phyloP scores from a whole-genome alignment of 371 early-diverging fungal genomes.

The Mucor irregularis region DNA sequence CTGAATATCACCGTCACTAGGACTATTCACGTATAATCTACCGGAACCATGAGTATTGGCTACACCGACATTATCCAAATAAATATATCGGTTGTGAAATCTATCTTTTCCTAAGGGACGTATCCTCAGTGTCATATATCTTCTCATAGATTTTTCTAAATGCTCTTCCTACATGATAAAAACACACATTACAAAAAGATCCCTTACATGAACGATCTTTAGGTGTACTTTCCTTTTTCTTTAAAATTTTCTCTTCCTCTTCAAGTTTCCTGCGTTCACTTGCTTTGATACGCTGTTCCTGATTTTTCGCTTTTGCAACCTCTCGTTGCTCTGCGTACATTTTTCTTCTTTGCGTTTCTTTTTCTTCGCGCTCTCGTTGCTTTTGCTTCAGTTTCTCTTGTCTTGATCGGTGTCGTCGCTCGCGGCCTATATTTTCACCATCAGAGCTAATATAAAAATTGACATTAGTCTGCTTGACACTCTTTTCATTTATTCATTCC shows the following conservation, averaged over 20 bases:
- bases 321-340: constrained; percentile 46
- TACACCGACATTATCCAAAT: constrained; percentile 75
- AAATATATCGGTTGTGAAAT: constrained; percentile 84
- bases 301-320: constrained; percentile 44
- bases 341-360: constrained; percentile 43
- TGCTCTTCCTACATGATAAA: constrained; percentile 61
- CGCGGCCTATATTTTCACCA: constrained; percentile 5
- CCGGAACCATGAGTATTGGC: constrained; percentile 62
- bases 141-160: constrained; percentile 64
- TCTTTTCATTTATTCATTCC: too few relatives aligned
- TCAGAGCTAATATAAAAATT: constrained; percentile 13
- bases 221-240: constrained; percentile 46
- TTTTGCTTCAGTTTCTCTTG: constrained; percentile 55
- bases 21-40: constrained; percentile 64
- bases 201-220: too few relatives aligned
- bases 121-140: constrained; percentile 65
- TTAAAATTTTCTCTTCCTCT: constrained; percentile 50
- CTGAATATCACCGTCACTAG: constrained; percentile 53
- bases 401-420: constrained; percentile 43
- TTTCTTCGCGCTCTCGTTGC: constrained; percentile 50
- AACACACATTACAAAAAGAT: too few relatives aligned
- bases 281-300: constrained; percentile 47
- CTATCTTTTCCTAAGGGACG: constrained; percentile 80
- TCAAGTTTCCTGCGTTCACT: constrained; percentile 53
- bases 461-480: too few relatives aligned